These are phyloP conservation scores for Gregarina niphandrodes DNA, from an alignment of 169 alveolate species.

Conservation along the genomic window DNA sequence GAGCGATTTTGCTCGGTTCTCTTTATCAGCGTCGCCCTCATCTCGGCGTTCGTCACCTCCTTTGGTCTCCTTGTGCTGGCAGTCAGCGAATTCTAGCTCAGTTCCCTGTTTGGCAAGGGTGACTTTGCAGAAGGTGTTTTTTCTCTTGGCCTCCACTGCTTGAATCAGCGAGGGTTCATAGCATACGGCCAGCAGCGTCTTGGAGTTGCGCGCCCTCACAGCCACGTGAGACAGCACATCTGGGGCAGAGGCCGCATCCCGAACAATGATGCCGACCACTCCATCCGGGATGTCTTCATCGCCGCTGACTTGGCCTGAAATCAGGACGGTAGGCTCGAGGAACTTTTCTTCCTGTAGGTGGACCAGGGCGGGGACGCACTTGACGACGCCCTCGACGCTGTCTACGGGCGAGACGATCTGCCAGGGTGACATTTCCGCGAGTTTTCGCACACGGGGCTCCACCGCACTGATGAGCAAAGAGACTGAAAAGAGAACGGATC, in stretches of 20 bases:
- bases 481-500: no score
- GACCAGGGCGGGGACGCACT: constrained; percentile 19
- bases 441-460: constrained; percentile 40
- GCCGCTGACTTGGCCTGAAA: constrained; percentile 51
- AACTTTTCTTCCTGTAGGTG: constrained; percentile 36
- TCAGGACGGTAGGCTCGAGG: constrained; percentile 38
- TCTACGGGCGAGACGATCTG: constrained; percentile 40
- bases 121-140: no score
- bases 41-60: no score
- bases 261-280: constrained; percentile 45
- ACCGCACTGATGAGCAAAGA: no score
- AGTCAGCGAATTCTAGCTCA: no score
- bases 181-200: constrained; percentile 48
- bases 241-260: constrained; percentile 54
- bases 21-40: no score
- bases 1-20: no score
- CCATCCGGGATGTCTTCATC: constrained; percentile 68
- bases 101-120: no score
- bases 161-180: constrained; percentile 15
- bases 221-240: constrained; percentile 65
- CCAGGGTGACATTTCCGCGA: constrained; percentile 47
- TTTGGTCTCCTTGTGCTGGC: no score
- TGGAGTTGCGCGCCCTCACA: constrained; percentile 63
- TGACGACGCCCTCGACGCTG: constrained; percentile 31
- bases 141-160: neutral